Percentiles rank a stretch among this genome's conserved stretches.
phyloP scores from a whole-genome alignment of 192 early-diverging fungal species.

The Cladochytrium replicatum region DNA sequence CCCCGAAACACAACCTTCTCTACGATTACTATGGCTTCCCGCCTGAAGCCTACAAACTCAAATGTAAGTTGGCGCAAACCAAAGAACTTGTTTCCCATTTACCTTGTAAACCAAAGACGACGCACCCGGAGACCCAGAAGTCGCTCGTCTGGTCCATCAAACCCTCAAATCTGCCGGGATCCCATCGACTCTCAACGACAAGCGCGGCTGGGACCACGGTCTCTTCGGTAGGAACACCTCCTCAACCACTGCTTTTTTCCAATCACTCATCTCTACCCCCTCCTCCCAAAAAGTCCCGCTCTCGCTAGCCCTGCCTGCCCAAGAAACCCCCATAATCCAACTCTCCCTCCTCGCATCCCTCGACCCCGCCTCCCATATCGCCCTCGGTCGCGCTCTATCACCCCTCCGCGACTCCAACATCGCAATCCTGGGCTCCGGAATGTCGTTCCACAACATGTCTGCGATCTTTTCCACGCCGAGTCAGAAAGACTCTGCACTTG shows the following conservation, averaged over 20 bases:
- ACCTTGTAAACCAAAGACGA: slow-evolving; percentile 11
- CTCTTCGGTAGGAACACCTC: too few species aligned
- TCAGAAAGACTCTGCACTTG: background rate
- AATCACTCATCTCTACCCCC: too few species aligned
- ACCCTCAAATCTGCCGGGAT: slow-evolving; percentile 24
- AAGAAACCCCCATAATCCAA: slow-evolving; percentile 34
- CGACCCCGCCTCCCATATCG: slow-evolving; percentile 19
- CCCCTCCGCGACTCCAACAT: slow-evolving; percentile 33
- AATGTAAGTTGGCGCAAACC: slow-evolving; percentile 3
- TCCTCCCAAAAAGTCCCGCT: slow-evolving; percentile 30
- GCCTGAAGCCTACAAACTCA: slow-evolving; percentile 28
- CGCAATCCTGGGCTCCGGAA: slow-evolving; percentile 39
- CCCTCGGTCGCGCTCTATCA: slow-evolving; percentile 28
- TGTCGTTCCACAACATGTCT: slow-evolving; percentile 29
- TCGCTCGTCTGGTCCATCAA: slow-evolving; percentile 24
- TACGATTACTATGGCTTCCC: slow-evolving; percentile 52
- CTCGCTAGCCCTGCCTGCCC: slow-evolving; percentile 13
- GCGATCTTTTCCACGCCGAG: slow-evolving; percentile 13
- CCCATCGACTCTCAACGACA: slow-evolving; percentile 7
- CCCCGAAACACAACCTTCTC: slow-evolving; percentile 17
- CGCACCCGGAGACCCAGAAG: slow-evolving; percentile 24
- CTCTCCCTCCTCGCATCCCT: slow-evolving; percentile 25
- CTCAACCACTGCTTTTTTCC: too few species aligned
- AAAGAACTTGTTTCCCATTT: background rate
- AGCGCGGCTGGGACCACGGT: slow-evolving; percentile 45